Percentiles rank a stretch among this genome's conserved stretches.
Evolutionary conservation across 306 rosid genomes (phyloP).

Genomic region (Rosa lucieae): DNA sequence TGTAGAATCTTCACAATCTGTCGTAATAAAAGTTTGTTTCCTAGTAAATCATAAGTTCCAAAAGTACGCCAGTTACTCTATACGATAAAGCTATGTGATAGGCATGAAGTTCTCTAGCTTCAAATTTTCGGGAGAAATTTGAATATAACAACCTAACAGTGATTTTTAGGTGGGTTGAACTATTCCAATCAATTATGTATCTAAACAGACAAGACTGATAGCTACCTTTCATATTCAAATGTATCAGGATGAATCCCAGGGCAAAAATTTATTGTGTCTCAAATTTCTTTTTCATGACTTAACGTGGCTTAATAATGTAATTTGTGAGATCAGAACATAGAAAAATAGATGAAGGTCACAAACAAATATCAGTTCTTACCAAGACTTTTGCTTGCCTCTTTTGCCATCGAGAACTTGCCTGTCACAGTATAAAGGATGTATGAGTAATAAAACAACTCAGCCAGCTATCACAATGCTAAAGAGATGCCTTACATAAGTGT

Average conservation of each 20-base stretch:
- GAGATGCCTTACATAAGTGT: slow-evolving; percentile 1
- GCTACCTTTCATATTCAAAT: neutral
- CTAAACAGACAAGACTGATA: neutral
- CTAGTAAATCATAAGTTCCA: neutral
- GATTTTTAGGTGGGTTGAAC: neutral
- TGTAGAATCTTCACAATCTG: neutral
- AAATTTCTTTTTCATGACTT: neutral
- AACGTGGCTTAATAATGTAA: neutral
- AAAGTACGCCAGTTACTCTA: neutral
- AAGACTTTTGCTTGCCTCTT: slow-evolving; percentile 89
- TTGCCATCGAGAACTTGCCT: slow-evolving; percentile 95
- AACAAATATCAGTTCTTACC: slow-evolving; percentile 46
- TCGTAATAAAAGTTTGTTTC: neutral
- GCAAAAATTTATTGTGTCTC: neutral
- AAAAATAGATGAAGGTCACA: neutral
- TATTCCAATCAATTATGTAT: neutral
- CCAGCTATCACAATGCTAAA: slow-evolving; percentile 6
- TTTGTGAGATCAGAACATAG: neutral
- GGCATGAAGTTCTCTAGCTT: neutral
- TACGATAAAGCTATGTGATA: neutral
- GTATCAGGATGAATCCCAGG: neutral
- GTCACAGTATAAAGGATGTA: slow-evolving; percentile 25
- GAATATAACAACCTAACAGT: neutral
- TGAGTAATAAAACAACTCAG: slow-evolving; percentile 12
- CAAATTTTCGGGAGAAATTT: neutral